Percentiles rank a stretch among this genome's conserved stretches.
Conservation (phyloP, 495 filamentous ascomycete species). For the Neurospora cerealis region DNA sequence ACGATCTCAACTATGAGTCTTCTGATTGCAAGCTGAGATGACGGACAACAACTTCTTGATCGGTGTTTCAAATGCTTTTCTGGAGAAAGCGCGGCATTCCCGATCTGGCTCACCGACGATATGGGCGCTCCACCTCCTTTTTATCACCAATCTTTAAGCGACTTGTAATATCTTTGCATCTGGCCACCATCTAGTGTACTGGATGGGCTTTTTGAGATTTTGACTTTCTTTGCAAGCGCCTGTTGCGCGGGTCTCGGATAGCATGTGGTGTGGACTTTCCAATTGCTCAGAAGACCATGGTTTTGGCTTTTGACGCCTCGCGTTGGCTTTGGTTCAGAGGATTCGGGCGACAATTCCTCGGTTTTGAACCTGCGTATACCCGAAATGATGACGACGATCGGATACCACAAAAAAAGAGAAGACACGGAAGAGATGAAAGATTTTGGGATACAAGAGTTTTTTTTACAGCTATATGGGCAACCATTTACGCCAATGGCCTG, state of each 20-base stretch:
- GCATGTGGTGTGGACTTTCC: neutral
- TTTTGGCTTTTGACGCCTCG: neutral
- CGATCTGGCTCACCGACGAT: neutral
- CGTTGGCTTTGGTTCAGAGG: neutral
- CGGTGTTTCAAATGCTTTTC: neutral
- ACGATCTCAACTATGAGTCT: neutral
- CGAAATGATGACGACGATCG: conserved; percentile 19
- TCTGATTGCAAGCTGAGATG: neutral
- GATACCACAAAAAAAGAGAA: conserved; percentile 12
- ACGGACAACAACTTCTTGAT: neutral
- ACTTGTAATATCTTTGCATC: neutral
- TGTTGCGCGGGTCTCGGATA: neutral
- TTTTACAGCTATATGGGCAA: conserved; percentile 27
- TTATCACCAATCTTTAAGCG: neutral
- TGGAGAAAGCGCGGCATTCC: neutral
- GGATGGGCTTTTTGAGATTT: neutral
- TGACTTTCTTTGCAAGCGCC: neutral
- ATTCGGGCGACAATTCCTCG: neutral
- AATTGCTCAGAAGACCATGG: neutral
- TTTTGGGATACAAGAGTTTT: conserved; percentile 18
- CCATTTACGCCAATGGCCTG: conserved; percentile 19
- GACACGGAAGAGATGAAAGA: conserved; percentile 16
- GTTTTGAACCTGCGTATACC: conserved; percentile 2
- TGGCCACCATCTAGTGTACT: neutral
- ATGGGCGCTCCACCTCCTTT: neutral